Evolutionary conservation across 2,329 filamentous ascomycete genomes (phyloP).

Genomic region (Fusarium falciforme): DNA sequence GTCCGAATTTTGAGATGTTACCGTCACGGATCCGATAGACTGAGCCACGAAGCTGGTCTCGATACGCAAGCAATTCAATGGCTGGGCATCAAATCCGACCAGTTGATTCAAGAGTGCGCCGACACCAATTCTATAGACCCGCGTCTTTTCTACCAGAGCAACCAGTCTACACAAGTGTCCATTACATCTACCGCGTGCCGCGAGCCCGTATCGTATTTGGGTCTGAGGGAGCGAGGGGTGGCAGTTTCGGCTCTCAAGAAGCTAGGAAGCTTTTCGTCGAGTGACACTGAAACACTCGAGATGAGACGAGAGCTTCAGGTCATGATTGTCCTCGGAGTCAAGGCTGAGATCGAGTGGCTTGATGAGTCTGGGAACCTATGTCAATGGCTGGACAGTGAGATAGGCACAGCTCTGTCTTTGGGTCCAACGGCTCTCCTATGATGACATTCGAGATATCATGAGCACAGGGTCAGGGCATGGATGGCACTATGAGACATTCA

Average conservation of each 20-base stretch:
- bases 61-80: slow-evolving; percentile 66
- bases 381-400: slow-evolving; percentile 60
- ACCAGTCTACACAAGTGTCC: slow-evolving; percentile 26
- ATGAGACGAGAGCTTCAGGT: slow-evolving; percentile 71
- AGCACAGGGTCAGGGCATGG: not conserved
- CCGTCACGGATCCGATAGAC: slow-evolving; percentile 72
- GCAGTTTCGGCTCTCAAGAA: slow-evolving; percentile 65
- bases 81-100: slow-evolving; percentile 69
- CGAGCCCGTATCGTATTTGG: slow-evolving; percentile 56
- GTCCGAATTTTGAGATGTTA: slow-evolving; percentile 80
- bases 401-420: slow-evolving; percentile 39
- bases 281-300: slow-evolving; percentile 49
- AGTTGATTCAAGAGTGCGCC: slow-evolving; percentile 48
- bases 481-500: not conserved
- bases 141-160: not conserved
- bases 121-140: not conserved
- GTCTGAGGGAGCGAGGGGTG: slow-evolving; percentile 66
- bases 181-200: slow-evolving; percentile 44
- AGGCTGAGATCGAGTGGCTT: slow-evolving; percentile 81
- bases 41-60: slow-evolving; percentile 68
- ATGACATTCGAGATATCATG: not conserved
- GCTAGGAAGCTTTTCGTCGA: slow-evolving; percentile 44
- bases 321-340: slow-evolving; percentile 80
- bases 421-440: not conserved
- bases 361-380: slow-evolving; percentile 65